Evolutionary conservation across 306 rosid species (phyloP).

Genomic region (Canavalia gladiata): DNA sequence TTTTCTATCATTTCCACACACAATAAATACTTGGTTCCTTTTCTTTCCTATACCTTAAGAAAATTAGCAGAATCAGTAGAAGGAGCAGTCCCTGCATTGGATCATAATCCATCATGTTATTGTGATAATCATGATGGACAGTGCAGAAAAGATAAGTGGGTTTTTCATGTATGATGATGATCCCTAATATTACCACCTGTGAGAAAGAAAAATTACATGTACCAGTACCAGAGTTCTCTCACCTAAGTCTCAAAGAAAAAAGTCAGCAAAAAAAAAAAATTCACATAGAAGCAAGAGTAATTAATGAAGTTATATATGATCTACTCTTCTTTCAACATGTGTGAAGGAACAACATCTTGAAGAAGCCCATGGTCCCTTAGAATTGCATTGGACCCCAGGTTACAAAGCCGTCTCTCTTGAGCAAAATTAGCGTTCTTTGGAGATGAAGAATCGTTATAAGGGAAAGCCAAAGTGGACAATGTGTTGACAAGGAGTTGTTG

Average conservation of each 20-base stretch:
- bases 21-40: slow-evolving; percentile 16
- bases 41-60: no score
- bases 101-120: slow-evolving; percentile 49
- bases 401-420: slow-evolving; percentile 64
- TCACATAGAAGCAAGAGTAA: slow-evolving; percentile 42
- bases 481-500: slow-evolving; percentile 48
- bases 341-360: slow-evolving; percentile 80
- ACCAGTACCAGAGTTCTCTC: slow-evolving; percentile 48
- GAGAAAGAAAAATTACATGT: slow-evolving; percentile 58
- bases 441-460: slow-evolving; percentile 41
- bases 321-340: slow-evolving; percentile 72
- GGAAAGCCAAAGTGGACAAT: slow-evolving; percentile 51
- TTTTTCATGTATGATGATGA: slow-evolving; percentile 55
- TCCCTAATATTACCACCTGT: slow-evolving; percentile 51
- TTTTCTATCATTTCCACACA: slow-evolving; percentile 33
- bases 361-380: slow-evolving; percentile 76
- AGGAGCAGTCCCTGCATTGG: slow-evolving; percentile 43
- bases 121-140: slow-evolving; percentile 45
- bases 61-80: neutral
- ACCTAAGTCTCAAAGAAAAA: slow-evolving; percentile 50
- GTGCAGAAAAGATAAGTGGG: slow-evolving; percentile 53
- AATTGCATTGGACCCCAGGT: slow-evolving; percentile 47
- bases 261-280: slow-evolving; percentile 53
- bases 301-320: slow-evolving; percentile 36
- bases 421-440: slow-evolving; percentile 38